Evolutionary conservation across 768 basidiomycete genomes (phyloP).

Genomic region (Glaciozyma martinii): DNA sequence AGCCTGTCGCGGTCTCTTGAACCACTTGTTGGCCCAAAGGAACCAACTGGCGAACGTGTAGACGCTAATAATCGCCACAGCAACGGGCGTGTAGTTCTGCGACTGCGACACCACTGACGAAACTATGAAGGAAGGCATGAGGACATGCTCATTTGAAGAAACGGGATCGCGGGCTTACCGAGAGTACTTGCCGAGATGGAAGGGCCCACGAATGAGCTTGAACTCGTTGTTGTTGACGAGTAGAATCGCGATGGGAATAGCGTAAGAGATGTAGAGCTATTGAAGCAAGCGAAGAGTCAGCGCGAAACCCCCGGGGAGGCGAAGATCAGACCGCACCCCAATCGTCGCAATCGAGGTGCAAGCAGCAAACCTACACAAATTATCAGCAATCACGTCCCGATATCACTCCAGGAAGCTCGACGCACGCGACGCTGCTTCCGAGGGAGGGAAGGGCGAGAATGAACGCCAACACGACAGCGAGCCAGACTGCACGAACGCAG

Average conservation of each 20-base stretch:
- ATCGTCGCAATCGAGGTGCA: constrained; percentile 54
- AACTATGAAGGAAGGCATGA: not conserved
- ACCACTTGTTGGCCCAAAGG: constrained; percentile 63
- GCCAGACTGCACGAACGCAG: constrained; percentile 51
- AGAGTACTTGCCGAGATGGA: constrained; percentile 7
- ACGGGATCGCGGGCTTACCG: not conserved
- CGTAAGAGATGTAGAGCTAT: constrained; percentile 61
- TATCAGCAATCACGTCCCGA: too few species aligned
- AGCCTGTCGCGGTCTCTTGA: constrained; percentile 48
- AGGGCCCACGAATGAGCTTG: constrained; percentile 7
- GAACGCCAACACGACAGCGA: constrained; percentile 67
- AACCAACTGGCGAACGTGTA: constrained; percentile 65
- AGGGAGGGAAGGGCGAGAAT: constrained; percentile 64
- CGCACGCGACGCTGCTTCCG: constrained; percentile 55
- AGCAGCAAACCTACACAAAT: constrained; percentile 40
- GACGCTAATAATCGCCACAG: constrained; percentile 59
- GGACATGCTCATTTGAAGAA: too few species aligned
- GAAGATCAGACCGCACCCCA: constrained; percentile 38
- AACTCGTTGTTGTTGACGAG: constrained; percentile 47
- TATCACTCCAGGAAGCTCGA: constrained; percentile 39
- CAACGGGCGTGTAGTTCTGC: constrained; percentile 46
- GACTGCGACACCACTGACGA: constrained; percentile 34
- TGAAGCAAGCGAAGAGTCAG: too few species aligned
- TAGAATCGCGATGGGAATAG: constrained; percentile 60
- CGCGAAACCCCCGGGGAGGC: too few species aligned